phyloP scores from a whole-genome alignment of 169 alveolate species.

The Cystoisospora suis region DNA sequence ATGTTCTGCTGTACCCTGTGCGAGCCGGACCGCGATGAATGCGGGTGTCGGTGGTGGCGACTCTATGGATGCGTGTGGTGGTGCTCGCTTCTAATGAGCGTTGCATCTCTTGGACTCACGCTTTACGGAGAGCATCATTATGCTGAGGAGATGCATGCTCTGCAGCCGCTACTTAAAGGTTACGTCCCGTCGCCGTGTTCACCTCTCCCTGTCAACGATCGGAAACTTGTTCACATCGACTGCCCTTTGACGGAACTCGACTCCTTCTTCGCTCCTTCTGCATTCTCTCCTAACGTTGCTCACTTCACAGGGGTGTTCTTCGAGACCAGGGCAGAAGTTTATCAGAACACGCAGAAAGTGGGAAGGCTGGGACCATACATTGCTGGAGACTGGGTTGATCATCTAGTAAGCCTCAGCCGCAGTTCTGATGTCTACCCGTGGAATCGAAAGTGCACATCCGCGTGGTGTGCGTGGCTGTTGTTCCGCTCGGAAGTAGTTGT shows the following conservation, averaged over 20 bases:
- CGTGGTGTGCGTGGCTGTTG: no score
- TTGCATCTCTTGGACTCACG: not conserved
- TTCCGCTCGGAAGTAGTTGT: no score
- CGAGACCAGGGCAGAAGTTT: slow-evolving; percentile 56
- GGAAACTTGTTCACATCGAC: slow-evolving; percentile 51
- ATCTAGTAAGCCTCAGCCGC: slow-evolving; percentile 62
- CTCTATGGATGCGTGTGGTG: not conserved
- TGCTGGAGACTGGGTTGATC: slow-evolving; percentile 37
- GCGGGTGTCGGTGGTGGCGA: slow-evolving; percentile 28
- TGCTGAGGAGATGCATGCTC: slow-evolving; percentile 40
- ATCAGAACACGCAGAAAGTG: not conserved
- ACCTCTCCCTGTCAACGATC: slow-evolving; percentile 52
- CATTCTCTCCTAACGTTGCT: slow-evolving; percentile 47
- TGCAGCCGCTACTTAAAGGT: slow-evolving; percentile 18
- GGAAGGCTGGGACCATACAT: slow-evolving; percentile 26
- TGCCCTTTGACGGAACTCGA: slow-evolving; percentile 50
- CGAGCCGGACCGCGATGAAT: slow-evolving; percentile 20
- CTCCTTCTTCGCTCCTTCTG: slow-evolving; percentile 60
- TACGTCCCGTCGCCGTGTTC: slow-evolving; percentile 51
- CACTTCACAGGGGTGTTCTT: slow-evolving; percentile 59
- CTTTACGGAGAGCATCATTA: slow-evolving; percentile 22
- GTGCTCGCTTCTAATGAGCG: not conserved
- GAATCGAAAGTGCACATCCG: no score
- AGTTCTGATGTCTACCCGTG: no score
- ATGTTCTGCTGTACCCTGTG: no score